Evolutionary conservation across 1,139 yeast genomes (phyloP).

Genomic region (Magnusiomyces starmeri): DNA sequence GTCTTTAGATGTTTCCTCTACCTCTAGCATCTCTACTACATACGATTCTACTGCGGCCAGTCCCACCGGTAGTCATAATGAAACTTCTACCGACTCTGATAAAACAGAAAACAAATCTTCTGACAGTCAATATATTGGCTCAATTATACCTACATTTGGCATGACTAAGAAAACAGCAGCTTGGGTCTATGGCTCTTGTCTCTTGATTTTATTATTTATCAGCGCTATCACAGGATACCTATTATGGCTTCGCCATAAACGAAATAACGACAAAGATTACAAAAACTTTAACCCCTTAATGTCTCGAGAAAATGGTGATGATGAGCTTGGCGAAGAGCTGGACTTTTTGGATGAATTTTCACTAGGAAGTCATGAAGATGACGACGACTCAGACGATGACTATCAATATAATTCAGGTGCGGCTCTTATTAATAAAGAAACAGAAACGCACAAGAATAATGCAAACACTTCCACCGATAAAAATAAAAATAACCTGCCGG

Average conservation of each 20-base stretch:
- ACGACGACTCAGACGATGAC: slow-evolving; percentile 13
- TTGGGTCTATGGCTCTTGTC: slow-evolving; percentile 33
- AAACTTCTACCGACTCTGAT: slow-evolving; percentile 8
- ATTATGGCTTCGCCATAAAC: slow-evolving; percentile 24
- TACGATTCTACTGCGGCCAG: too few relatives aligned
- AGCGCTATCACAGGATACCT: slow-evolving; percentile 27
- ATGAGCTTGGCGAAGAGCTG: slow-evolving; percentile 16
- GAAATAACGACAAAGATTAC: slow-evolving; percentile 18
- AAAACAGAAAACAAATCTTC: slow-evolving; percentile 7
- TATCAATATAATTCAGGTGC: not conserved
- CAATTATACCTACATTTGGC: slow-evolving; percentile 33
- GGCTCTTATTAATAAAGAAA: not conserved
- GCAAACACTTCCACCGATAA: not conserved
- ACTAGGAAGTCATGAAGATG: slow-evolving; percentile 10
- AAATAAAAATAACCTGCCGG: not conserved
- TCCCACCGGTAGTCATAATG: too few relatives aligned
- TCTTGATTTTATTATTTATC: slow-evolving; percentile 30
- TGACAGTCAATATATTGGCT: slow-evolving; percentile 15
- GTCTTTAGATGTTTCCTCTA: not conserved
- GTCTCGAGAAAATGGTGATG: slow-evolving; percentile 12
- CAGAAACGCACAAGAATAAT: not conserved
- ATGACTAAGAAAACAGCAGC: slow-evolving; percentile 28
- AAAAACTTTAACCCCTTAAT: slow-evolving; percentile 18
- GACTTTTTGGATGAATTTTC: slow-evolving; percentile 18
- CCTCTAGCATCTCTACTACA: slow-evolving; percentile 5